Percentiles rank a stretch among this genome's conserved stretches.
These are phyloP conservation scores for Nigrograna mackinnonii DNA, from an alignment of 2,329 filamentous ascomycete species.

Conservation along the genomic window DNA sequence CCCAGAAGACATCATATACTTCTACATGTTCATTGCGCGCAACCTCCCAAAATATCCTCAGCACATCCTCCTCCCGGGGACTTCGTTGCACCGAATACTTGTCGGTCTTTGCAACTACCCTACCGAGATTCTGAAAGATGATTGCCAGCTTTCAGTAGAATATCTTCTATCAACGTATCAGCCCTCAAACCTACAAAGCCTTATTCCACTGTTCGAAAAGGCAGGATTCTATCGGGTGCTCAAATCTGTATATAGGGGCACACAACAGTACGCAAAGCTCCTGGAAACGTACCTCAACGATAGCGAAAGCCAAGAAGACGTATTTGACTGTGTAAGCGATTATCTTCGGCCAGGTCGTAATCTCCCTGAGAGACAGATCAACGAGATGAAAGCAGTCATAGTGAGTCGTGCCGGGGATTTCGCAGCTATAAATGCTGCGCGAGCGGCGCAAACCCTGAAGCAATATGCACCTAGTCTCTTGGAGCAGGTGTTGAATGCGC, in stretches of 20 bases:
- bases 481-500: conserved; percentile 63
- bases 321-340: conserved; percentile 80
- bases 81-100: conserved; percentile 79
- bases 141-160: conserved; percentile 95
- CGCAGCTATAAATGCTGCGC: conserved; percentile 66
- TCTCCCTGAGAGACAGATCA: conserved; percentile 70
- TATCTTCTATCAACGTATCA: conserved; percentile 94
- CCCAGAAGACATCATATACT: conserved; percentile 82
- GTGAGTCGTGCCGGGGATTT: conserved; percentile 68
- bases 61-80: conserved; percentile 88
- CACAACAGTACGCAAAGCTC: conserved; percentile 78
- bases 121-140: conserved; percentile 77
- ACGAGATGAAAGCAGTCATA: conserved; percentile 71
- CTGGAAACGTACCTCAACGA: conserved; percentile 86
- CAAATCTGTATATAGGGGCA: conserved; percentile 81
- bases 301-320: conserved; percentile 69
- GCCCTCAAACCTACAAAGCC: conserved; percentile 74
- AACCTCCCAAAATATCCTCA: conserved; percentile 97
- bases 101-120: conserved; percentile 84
- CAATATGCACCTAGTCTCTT: conserved; percentile 67
- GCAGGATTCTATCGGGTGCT: conserved; percentile 90
- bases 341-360: conserved; percentile 69
- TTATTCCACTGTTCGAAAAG: conserved; percentile 77
- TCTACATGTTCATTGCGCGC: conserved; percentile 97
- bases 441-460: conserved; percentile 68